Conservation (phyloP, 148 eudicot genomes). For the Camellia granthamiana region DNA sequence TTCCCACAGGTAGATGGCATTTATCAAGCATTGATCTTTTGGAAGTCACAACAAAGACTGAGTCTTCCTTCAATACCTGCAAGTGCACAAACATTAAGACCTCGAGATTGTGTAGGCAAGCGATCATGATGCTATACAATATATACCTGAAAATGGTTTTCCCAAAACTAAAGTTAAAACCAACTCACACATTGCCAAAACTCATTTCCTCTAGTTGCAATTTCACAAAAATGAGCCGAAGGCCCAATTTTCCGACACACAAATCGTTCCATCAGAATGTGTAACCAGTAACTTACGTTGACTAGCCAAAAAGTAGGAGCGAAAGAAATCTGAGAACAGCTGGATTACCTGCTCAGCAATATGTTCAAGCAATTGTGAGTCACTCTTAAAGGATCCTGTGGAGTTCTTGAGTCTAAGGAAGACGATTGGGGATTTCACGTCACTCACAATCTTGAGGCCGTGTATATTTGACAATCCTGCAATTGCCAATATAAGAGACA, state of each 20-base stretch:
- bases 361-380: constrained; percentile 65
- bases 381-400: constrained; percentile 56
- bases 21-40: constrained; percentile 63
- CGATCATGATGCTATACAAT: too few species aligned
- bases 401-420: too few species aligned
- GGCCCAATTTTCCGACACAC: too few species aligned
- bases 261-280: too few species aligned
- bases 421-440: too few species aligned
- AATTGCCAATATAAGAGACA: constrained; percentile 11
- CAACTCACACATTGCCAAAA: too few species aligned
- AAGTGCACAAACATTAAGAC: constrained; percentile 1
- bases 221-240: too few species aligned
- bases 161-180: too few species aligned
- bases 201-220: too few species aligned
- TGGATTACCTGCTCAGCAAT: constrained; percentile 59
- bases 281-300: too few species aligned
- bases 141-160: too few species aligned
- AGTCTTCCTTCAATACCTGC: constrained; percentile 63
- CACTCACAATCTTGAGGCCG: constrained; percentile 34
- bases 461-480: constrained; percentile 57
- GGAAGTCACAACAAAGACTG: constrained; percentile 50
- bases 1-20: constrained; percentile 18
- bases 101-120: too few species aligned
- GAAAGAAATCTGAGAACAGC: background rate
- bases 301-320: background rate